A percentile compares a stretch with the other conserved stretches of the same genome.
Conservation (phyloP, 2,329 filamentous ascomycete species). For the Aspergillus neoniger region DNA sequence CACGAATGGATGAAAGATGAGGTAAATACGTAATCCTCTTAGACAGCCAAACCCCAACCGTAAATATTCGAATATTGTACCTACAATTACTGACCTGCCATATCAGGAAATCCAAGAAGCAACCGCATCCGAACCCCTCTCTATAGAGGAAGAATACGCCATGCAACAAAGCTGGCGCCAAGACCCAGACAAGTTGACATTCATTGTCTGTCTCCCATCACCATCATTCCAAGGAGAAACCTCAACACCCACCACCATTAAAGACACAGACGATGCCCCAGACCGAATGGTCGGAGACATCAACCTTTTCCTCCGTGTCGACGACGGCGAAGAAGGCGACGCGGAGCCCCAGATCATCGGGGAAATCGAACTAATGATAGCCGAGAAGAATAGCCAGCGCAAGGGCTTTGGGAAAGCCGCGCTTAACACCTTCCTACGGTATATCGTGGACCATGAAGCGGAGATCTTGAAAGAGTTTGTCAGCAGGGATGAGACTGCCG, state of each 20-base stretch:
- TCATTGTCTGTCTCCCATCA: conserved; percentile 72
- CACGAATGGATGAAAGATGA: conserved; percentile 91
- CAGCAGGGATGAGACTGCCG: conserved; percentile 15
- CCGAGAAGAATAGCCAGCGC: conserved; percentile 57
- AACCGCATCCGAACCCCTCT: conserved; percentile 84
- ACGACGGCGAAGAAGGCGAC: conserved; percentile 53
- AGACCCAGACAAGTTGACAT: conserved; percentile 85
- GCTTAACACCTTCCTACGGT: conserved; percentile 68
- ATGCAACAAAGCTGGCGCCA: conserved; percentile 88
- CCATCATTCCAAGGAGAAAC: neutral
- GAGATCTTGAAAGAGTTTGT: conserved; percentile 61
- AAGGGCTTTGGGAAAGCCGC: conserved; percentile 67
- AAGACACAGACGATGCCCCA: conserved; percentile 55
- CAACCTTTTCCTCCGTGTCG: conserved; percentile 74
- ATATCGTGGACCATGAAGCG: conserved; percentile 58
- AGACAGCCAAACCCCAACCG: neutral
- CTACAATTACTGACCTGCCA: neutral
- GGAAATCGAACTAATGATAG: conserved; percentile 88
- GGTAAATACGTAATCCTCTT: conserved; percentile 38
- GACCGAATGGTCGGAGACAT: conserved; percentile 70
- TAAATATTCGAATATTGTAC: conserved; percentile 11
- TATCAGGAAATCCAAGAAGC: conserved; percentile 69
- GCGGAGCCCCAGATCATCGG: conserved; percentile 53
- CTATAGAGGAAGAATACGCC: conserved; percentile 76
- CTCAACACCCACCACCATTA: neutral